These are phyloP conservation scores for Volvariella surrecta DNA, from an alignment of 1,284 basidiomycete species.

Conservation along the genomic window DNA sequence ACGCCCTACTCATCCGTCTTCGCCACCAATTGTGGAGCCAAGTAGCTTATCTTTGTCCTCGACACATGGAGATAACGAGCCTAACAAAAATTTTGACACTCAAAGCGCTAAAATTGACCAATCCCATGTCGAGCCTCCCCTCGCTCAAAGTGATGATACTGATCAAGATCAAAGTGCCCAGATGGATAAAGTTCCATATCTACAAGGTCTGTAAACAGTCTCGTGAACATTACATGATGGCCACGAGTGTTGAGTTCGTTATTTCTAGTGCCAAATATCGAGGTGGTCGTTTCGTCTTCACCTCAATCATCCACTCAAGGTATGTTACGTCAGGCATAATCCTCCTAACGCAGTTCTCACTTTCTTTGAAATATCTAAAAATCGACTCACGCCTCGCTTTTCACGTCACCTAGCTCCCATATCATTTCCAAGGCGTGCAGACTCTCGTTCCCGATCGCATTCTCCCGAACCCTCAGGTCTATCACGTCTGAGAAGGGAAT, in stretches of 20 bases:
- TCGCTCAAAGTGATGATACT: neutral
- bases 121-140: neutral
- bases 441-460: neutral
- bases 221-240: too few species aligned
- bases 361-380: neutral
- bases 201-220: too few species aligned
- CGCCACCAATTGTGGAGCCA: conserved; percentile 2
- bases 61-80: neutral
- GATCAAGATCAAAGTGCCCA: too few species aligned
- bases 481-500: neutral
- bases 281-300: too few species aligned
- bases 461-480: neutral
- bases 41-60: neutral
- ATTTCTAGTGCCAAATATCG: too few species aligned
- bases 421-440: neutral
- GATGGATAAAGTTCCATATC: too few species aligned
- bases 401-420: neutral
- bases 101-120: neutral
- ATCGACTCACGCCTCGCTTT: neutral
- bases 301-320: neutral
- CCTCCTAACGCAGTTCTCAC: neutral
- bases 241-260: too few species aligned
- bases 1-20: conserved; percentile 17
- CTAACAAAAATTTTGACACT: neutral
- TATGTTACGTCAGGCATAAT: neutral